These are phyloP conservation scores for Chenopodium quinoa DNA, from an alignment of 148 eudicot species.

Conservation along the genomic window DNA sequence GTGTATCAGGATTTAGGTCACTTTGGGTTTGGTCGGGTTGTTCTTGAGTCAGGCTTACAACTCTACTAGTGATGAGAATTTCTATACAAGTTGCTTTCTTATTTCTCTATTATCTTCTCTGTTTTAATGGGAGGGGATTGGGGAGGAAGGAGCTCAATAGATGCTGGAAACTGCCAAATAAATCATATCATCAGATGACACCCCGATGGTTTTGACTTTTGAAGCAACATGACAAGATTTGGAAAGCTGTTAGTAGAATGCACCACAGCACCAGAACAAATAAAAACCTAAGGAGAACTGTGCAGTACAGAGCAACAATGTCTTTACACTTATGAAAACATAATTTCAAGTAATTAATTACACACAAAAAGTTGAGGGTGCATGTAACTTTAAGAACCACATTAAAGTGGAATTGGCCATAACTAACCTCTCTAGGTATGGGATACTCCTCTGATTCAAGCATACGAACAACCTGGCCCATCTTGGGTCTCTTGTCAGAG, in stretches of 20 bases:
- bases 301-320: neutral
- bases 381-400: neutral
- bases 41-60: no score
- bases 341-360: neutral
- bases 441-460: slow-evolving; percentile 77
- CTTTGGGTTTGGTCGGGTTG: no score
- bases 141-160: neutral
- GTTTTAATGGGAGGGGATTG: neutral
- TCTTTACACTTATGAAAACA: no score
- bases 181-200: neutral
- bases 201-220: neutral
- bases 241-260: neutral
- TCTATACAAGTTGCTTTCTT: neutral
- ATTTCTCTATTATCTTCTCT: no score
- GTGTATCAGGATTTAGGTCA: no score
- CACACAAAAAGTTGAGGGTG: neutral
- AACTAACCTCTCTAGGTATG: slow-evolving; percentile 64
- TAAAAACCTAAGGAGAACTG: neutral
- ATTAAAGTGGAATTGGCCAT: neutral
- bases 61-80: neutral
- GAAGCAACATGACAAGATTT: neutral
- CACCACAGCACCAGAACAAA: neutral
- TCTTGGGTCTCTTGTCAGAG: slow-evolving; percentile 66
- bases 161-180: neutral
- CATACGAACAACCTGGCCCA: slow-evolving; percentile 76